Evolutionary conservation across 805 yeast species (phyloP), one percentile per base, ranked within the genome.

Genomic region (Tetrapisispora pingtungensis): DNA sequence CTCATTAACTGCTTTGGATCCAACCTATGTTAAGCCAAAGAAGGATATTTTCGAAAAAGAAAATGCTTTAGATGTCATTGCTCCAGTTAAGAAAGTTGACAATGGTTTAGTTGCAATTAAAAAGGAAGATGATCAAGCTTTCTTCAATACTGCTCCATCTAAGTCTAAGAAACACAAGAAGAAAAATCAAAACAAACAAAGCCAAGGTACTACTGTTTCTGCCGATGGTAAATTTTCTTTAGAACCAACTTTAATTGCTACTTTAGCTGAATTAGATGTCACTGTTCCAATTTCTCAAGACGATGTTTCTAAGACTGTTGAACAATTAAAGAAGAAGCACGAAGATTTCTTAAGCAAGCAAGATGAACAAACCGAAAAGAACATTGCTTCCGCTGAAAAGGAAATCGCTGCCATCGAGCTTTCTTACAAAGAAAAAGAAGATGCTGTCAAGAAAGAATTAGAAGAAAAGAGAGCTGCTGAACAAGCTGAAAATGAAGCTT

Each of bases 171-270:
- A 79, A 66, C 71, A 72, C 64, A 60, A 68, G 57, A 73, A 74
- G 66, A 67, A 77, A 57, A 70, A 56, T 69, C 67, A 41, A 51
- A 59, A 40, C 46, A 54, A 45, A 22, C 38, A 41, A 13, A 33
- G 37, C 3, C 40, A 33, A 18, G 36, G 48, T 33, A 32, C 52
- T 24, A 42, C 46, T 34, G 52, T 51, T 24, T 43, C 50, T 27
- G 33, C 49, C 42, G 58, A 57, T 49, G 62, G 58, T 33, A 76
- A 75, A 64, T 80, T 88, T 63, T 73, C 80, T 45, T 75, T 93
- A 54, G 90, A 88, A 62, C 83, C 95, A 44, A 83, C 80, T 50
- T 74, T 86, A 49, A 80, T 90, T 56, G 79, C 81, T 50, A 75
- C 83, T 44, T 76, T 93, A 56, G 73, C 85, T 50, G 83, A 83